A percentile compares a stretch with the other conserved stretches of the same genome.
These are phyloP conservation scores for Graphilbum fragrans DNA, from an alignment of 2,329 filamentous ascomycete genomes.

Conservation along the genomic window DNA sequence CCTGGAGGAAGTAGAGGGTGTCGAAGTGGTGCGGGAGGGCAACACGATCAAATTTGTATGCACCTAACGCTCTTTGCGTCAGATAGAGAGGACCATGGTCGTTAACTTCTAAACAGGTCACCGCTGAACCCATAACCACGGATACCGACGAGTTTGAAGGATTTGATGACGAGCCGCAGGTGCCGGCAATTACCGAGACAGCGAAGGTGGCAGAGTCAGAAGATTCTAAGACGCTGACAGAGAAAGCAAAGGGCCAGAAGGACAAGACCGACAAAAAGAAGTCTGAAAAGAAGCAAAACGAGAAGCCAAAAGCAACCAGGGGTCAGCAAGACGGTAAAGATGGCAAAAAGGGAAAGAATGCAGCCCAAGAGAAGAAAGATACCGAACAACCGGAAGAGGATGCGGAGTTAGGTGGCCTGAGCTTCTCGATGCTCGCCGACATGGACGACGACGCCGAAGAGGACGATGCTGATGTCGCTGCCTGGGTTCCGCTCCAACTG, in stretches of 20 bases:
- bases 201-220: not conserved
- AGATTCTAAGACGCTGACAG: no score
- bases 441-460: slow-evolving; percentile 32
- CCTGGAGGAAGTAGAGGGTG: slow-evolving; percentile 81
- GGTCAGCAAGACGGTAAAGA: slow-evolving; percentile 8
- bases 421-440: slow-evolving; percentile 44
- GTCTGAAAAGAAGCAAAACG: slow-evolving; percentile 1
- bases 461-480: slow-evolving; percentile 58
- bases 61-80: slow-evolving; percentile 3
- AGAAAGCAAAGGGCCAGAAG: slow-evolving; percentile 1
- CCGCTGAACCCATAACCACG: slow-evolving; percentile 12
- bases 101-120: slow-evolving; percentile 18
- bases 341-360: slow-evolving; percentile 2
- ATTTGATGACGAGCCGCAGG: slow-evolving; percentile 17
- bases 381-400: slow-evolving; percentile 19
- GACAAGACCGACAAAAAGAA: slow-evolving; percentile 8
- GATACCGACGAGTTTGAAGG: slow-evolving; percentile 20
- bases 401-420: slow-evolving; percentile 29
- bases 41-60: slow-evolving; percentile 44
- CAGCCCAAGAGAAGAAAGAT: slow-evolving; percentile 12
- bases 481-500: slow-evolving; percentile 65
- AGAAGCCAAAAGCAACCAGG: slow-evolving; percentile 1
- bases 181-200: not conserved
- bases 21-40: slow-evolving; percentile 66
- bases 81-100: not conserved